phyloP scores from a whole-genome alignment of 345 rosid species.

The Ailanthus altissimus region DNA sequence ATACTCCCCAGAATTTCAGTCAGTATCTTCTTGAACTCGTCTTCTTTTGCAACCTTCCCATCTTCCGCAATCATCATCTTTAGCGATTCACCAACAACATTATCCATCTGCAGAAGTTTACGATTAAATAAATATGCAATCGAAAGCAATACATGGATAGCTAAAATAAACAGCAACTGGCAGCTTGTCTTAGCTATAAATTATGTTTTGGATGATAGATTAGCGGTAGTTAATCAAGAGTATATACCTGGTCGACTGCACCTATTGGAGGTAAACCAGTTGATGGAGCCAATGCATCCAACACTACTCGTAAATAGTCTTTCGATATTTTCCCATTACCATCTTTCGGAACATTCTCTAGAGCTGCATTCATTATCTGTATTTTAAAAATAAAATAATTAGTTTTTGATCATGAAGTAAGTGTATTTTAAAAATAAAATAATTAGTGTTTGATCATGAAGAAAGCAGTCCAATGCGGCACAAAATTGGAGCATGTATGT shows the following conservation, averaged over 20 bases:
- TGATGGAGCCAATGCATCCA: constrained; percentile 70
- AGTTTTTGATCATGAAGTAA: background rate
- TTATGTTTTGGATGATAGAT: background rate
- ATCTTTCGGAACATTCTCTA: constrained; percentile 65
- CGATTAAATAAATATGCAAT: background rate
- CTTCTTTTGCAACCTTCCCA: constrained; percentile 74
- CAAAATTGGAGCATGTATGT: background rate
- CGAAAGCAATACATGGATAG: background rate
- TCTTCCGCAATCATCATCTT: constrained; percentile 70
- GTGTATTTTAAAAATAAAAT: too few relatives aligned
- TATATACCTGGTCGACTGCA: constrained; percentile 67
- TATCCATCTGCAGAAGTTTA: constrained; percentile 59
- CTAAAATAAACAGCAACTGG: background rate
- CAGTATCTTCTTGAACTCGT: constrained; percentile 78
- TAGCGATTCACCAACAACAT: constrained; percentile 48
- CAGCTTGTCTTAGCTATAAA: background rate
- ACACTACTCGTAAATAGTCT: constrained; percentile 59
- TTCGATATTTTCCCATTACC: constrained; percentile 64
- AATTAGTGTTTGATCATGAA: background rate
- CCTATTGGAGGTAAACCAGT: constrained; percentile 88
- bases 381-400: constrained; percentile 3
- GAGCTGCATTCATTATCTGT: constrained; percentile 61
- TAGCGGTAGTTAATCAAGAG: background rate
- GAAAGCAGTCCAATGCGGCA: background rate
- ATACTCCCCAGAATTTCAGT: constrained; percentile 73